Evolutionary conservation across 2,329 filamentous ascomycete species (phyloP), one percentile per base, ranked within the genome.

Genomic region (Fusarium sp.): DNA sequence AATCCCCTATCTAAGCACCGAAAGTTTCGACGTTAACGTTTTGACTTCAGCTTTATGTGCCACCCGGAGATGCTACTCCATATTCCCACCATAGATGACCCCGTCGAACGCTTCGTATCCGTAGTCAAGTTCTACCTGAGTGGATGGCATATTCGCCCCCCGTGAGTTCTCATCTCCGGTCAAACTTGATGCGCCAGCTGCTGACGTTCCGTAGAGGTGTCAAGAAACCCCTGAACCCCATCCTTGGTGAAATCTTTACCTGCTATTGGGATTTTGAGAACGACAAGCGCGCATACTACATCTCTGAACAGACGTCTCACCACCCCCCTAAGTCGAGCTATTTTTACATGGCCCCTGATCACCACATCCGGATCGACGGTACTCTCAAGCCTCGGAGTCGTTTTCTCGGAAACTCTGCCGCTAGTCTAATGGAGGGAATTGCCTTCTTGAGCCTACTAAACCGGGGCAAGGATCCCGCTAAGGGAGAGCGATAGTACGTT

Each of bases 261-360:
- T 93, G 94, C 77, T 97, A 95, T 77, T 99, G 95, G 95, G 91
- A 97, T 68, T 89, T 96, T 63, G 85, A 89, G 12, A 91, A 96
- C 76, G 83, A 88, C 15, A 96, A 92, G 29, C 88, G 87, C 67
- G 94, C 91, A 62, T 99, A 97, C 80, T 99, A 99, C 79, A 92
- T 99, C 69, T 88, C 94, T 43, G 95, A 99, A 78, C 95, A 99
- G 78, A 99, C 95, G 2, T 98, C 93, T 26, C 95, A 99, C 76
- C 95, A 99, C 74, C 95, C 95, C 29, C 95, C 95, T 26, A 99
- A 99, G 80, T 98, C 94, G 42, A 97, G 93, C 78, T 99, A 99
- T 81, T 99, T 99, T 77, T 99, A 97, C 80, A 93, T 97, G 89
- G 93, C 92, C 0, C 95, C 95, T 3, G 88, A 96, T 51, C 92